A percentile compares a stretch with the other conserved stretches of the same genome.
phyloP scores from a whole-genome alignment of 2,329 filamentous ascomycete species.

The Pseudocercospora macadamiae region DNA sequence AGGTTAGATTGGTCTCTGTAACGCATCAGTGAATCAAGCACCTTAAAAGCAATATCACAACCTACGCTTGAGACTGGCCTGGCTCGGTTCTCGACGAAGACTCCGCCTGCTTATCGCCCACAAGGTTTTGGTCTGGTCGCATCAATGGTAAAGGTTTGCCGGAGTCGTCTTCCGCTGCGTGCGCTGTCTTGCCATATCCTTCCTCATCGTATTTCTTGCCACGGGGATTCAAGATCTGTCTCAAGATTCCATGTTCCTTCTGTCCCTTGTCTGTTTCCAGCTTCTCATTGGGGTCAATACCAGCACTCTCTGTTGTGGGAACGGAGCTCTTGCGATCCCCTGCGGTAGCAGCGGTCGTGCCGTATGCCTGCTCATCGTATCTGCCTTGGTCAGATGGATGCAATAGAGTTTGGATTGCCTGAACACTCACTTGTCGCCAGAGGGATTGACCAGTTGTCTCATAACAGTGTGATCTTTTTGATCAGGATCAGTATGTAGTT shows the following conservation, averaged over 20 bases:
- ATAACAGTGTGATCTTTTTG: constrained; percentile 15
- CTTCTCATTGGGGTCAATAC: constrained; percentile 12
- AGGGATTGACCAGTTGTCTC: constrained; percentile 25
- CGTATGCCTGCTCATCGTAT: constrained; percentile 25
- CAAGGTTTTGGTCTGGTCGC: background rate
- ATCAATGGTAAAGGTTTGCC: background rate
- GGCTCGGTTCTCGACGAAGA: background rate
- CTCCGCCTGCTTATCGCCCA: background rate
- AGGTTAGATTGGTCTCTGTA: background rate
- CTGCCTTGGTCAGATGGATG: constrained; percentile 5
- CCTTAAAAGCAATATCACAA: too few relatives aligned
- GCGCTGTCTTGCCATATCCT: constrained; percentile 26
- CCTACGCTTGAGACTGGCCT: background rate
- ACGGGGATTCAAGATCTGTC: constrained; percentile 30
- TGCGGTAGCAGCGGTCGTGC: constrained; percentile 13
- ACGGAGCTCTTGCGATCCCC: constrained; percentile 7
- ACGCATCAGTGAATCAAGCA: background rate
- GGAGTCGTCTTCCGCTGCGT: constrained; percentile 9
- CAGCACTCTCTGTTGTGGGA: background rate
- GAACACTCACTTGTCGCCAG: constrained; percentile 22
- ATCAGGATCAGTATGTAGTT: constrained; percentile 13
- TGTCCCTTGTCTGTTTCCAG: constrained; percentile 15
- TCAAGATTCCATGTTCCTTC: constrained; percentile 25
- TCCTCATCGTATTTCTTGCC: constrained; percentile 31
- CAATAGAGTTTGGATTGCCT: background rate